These are phyloP conservation scores for Colletotrichum plurivorum DNA, from an alignment of 2,329 filamentous ascomycete genomes.

Conservation along the genomic window DNA sequence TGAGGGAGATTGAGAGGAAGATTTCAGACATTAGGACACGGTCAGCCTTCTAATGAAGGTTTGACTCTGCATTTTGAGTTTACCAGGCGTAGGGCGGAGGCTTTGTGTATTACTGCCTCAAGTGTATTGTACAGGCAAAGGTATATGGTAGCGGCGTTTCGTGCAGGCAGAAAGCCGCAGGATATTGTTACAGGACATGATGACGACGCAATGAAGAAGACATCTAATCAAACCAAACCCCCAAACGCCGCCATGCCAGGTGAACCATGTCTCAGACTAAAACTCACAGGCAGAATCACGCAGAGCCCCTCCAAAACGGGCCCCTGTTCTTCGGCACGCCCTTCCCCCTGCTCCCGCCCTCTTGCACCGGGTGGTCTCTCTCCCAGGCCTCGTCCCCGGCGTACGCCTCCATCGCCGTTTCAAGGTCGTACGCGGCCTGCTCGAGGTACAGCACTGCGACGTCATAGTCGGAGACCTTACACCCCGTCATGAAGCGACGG, in stretches of 20 bases:
- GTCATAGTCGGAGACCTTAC: constrained; percentile 84
- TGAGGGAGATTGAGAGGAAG: constrained; percentile 95
- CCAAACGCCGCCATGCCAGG: constrained; percentile 14
- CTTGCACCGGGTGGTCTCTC: constrained; percentile 72
- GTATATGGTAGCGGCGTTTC: constrained; percentile 37
- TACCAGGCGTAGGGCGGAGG: not conserved
- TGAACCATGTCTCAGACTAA: not conserved
- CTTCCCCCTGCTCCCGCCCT: constrained; percentile 49
- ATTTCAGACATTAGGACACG: constrained; percentile 79
- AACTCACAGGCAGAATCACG: not conserved
- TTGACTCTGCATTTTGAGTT: not conserved
- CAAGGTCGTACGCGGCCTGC: constrained; percentile 76
- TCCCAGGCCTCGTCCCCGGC: constrained; percentile 84
- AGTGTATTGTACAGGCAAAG: constrained; percentile 33
- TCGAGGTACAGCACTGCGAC: constrained; percentile 82
- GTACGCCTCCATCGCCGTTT: constrained; percentile 74
- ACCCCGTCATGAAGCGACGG: constrained; percentile 83
- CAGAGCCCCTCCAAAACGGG: constrained; percentile 50
- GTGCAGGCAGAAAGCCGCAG: constrained; percentile 35
- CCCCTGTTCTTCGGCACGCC: constrained; percentile 43
- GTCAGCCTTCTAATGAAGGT: constrained; percentile 66
- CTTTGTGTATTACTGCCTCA: not conserved
- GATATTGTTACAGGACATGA: constrained; percentile 37
- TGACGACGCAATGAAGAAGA: constrained; percentile 41
- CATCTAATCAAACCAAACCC: constrained; percentile 34